phyloP scores from a whole-genome alignment of 164 flowering plant species.

The Echeveria elegans region DNA sequence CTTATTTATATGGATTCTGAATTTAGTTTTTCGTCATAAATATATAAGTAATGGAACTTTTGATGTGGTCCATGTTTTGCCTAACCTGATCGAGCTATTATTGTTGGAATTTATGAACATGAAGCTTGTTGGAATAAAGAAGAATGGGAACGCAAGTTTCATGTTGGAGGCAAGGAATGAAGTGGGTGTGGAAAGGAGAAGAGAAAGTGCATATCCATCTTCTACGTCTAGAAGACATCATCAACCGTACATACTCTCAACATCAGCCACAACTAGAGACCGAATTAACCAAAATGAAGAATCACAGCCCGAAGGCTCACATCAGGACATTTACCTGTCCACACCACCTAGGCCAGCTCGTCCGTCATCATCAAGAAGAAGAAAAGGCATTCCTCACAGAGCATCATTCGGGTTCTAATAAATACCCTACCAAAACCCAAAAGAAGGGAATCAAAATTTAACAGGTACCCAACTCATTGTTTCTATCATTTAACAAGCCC shows the following conservation, averaged over 20 bases:
- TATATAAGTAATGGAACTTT: not conserved
- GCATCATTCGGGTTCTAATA: conserved; percentile 67
- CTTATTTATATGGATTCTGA: not conserved
- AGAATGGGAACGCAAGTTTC: conserved; percentile 64
- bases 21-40: not conserved
- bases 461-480: conserved; percentile 8
- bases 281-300: conserved; percentile 21
- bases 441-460: conserved; percentile 1
- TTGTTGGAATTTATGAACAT: conserved; percentile 7
- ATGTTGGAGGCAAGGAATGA: conserved; percentile 35
- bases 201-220: not conserved
- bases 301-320: conserved; percentile 46
- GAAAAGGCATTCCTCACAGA: conserved; percentile 86
- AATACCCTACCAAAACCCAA: not conserved
- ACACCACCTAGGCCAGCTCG: conserved; percentile 66
- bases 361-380: conserved; percentile 56
- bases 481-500: conserved; percentile 4
- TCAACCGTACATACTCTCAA: not conserved
- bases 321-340: conserved; percentile 50
- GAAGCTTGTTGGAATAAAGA: conserved; percentile 69
- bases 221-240: not conserved
- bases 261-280: conserved; percentile 4
- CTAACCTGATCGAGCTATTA: conserved; percentile 3
- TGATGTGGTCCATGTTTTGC: not conserved
- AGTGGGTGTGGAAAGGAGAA: not conserved